Percentiles rank a stretch among this genome's conserved stretches.
Evolutionary conservation across 2,329 filamentous ascomycete species (phyloP).

Genomic region (Rutstroemia sp.): DNA sequence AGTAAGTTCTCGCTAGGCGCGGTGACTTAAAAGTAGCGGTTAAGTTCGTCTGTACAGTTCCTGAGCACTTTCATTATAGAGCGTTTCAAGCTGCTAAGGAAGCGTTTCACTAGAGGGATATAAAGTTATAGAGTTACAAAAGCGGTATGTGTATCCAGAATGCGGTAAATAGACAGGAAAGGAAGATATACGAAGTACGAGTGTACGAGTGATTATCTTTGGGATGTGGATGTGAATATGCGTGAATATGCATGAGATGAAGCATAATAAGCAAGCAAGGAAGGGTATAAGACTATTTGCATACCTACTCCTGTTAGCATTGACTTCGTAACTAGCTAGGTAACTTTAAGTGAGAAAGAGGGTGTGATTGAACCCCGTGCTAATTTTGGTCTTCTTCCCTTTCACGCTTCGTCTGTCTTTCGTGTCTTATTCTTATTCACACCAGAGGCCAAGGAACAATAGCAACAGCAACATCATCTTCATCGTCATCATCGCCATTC

Average conservation of each 20-base stretch:
- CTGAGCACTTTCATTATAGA: not conserved
- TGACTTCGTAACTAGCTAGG: no score
- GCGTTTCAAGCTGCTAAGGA: not conserved
- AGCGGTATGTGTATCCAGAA: no score
- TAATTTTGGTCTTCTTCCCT: not conserved
- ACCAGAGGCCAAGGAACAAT: no score
- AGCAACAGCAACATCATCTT: not conserved
- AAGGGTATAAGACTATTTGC: no score
- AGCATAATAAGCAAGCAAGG: no score
- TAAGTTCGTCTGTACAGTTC: not conserved
- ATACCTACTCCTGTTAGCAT: no score
- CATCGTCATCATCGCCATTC: not conserved
- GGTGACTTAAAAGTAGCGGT: not conserved
- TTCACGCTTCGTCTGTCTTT: not conserved
- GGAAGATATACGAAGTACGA: no score
- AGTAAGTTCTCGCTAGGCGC: constrained; percentile 8
- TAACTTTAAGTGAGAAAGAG: no score
- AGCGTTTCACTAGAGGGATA: no score
- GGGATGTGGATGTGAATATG: not conserved
- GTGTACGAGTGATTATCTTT: no score
- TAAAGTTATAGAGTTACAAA: no score
- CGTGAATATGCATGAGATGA: not conserved
- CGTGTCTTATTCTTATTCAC: not conserved
- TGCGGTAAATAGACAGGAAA: no score
- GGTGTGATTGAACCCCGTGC: not conserved